Evolutionary conservation across 129 eudicot species (phyloP), one percentile per base, ranked within the genome.

Genomic region (Logfia minima): DNA sequence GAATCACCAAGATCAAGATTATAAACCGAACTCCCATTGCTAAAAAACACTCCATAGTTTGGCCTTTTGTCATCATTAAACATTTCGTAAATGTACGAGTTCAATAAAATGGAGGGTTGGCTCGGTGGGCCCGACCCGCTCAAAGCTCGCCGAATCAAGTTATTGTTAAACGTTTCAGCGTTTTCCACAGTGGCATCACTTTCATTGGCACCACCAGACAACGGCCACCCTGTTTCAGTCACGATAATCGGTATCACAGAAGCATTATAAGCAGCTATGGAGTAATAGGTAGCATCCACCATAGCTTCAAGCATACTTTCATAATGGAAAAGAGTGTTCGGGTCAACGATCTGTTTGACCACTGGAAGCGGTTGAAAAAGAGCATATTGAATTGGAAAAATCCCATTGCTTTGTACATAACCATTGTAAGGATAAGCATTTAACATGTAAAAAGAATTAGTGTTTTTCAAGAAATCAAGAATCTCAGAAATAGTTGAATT

Each of bases 201-300:
- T 65, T 90, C 96, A 23, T 77, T 86, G 74, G 83, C 70, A 0
- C 82, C 90, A 32, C 97, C 94, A 2, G 82, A 55, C 83, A 85
- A 88, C 8, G 97, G 97, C 97, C 97, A 91, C 32, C 97, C 97
- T 6, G 97, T 76, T 85, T 91, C 90, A 0, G 92, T 91, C 45
- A 88, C 97, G 1, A 91, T 85, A 59, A 91, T 29, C 1, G 93
- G 93, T 76, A 88, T 85, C 17, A 59, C 82, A 1, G 94, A 81
- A 17, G 82, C 65, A 35, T 84, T 76, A 45, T 48, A 75, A 55
- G 91, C 85, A 16, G 85, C 81, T 28, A 88, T 88, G 21, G 93
- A 83, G 81, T 86, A 80, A 82, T 91, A 91, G 19, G 91, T 66
- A 35, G 96, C 93, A 83, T 91, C 97, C 80, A 91, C 89, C 92